A percentile compares a stretch with the other conserved stretches of the same genome.
phyloP scores from a whole-genome alignment of 139 green algal genomes.

The Chlorella vulgaris region DNA sequence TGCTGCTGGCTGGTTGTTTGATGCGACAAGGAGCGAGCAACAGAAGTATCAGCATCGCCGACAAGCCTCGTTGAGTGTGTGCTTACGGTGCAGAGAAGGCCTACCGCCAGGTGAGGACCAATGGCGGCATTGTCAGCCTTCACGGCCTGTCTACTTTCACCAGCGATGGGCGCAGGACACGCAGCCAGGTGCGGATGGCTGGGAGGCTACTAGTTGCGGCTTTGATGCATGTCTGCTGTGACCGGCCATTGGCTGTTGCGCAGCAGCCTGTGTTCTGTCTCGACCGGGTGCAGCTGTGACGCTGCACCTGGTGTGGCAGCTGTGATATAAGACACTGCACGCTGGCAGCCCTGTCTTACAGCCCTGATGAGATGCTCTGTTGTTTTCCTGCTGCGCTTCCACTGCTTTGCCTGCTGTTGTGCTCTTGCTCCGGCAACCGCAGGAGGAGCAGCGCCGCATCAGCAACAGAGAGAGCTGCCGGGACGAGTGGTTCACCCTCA shows the following conservation, averaged over 20 bases:
- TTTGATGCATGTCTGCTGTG: no score
- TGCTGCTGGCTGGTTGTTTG: not conserved
- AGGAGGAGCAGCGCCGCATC: conserved; percentile 60
- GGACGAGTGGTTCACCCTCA: conserved; percentile 58
- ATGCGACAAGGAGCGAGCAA: not conserved
- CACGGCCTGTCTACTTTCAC: conserved; percentile 39
- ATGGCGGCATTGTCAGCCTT: conserved; percentile 14
- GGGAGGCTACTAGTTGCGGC: not conserved
- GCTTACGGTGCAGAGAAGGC: conserved; percentile 31
- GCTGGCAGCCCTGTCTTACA: no score
- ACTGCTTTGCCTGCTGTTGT: not conserved
- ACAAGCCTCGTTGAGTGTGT: no score
- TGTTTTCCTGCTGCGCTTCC: not conserved
- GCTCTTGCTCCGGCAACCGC: not conserved
- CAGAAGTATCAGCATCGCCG: not conserved
- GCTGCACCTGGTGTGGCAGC: no score
- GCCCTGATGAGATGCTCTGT: not conserved
- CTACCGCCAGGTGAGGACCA: conserved; percentile 15
- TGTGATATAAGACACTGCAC: no score
- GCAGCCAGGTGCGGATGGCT: not conserved
- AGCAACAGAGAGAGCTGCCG: conserved; percentile 65
- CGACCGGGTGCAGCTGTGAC: no score
- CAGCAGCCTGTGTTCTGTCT: no score
- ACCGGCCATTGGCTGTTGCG: no score
- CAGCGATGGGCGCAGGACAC: conserved; percentile 18